Evolutionary conservation across 2,329 filamentous ascomycete genomes (phyloP).

Genomic region (Pezicula neosporulosa): DNA sequence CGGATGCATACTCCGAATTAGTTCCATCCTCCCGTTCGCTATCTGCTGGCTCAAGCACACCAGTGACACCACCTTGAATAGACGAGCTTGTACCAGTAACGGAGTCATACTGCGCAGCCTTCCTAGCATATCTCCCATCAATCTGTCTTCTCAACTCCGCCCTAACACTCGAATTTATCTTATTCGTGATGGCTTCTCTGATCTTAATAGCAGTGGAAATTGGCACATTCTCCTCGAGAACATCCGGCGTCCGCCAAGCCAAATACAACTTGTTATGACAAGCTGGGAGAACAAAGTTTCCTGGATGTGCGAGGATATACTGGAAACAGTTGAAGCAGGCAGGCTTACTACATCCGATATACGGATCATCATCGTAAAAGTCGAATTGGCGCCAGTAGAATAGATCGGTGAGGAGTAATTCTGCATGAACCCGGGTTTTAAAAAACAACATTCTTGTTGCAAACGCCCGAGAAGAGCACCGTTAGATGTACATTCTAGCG

Average conservation of each 20-base stretch:
- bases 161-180: slow-evolving; percentile 3
- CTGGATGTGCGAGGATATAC: slow-evolving; percentile 39
- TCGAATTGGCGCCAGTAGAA: slow-evolving; percentile 31
- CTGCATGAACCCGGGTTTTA: slow-evolving; percentile 32
- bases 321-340: slow-evolving; percentile 45
- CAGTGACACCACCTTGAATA: slow-evolving; percentile 3
- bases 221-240: slow-evolving; percentile 1
- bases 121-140: slow-evolving; percentile 4
- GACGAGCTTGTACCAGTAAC: slow-evolving; percentile 6
- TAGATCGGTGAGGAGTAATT: slow-evolving; percentile 43
- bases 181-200: slow-evolving; percentile 5
- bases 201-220: slow-evolving; percentile 2
- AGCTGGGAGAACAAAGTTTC: slow-evolving; percentile 13
- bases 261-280: slow-evolving; percentile 37
- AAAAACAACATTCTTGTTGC: slow-evolving; percentile 2
- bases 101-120: slow-evolving; percentile 3
- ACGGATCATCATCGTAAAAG: slow-evolving; percentile 38
- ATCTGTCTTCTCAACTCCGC: slow-evolving; percentile 8
- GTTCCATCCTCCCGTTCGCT: background rate
- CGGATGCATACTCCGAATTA: background rate
- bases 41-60: background rate
- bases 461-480: background rate
- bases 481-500: background rate
- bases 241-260: slow-evolving; percentile 35
- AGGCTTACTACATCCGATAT: slow-evolving; percentile 48